phyloP scores from a whole-genome alignment of 441 rosid genomes.

The Euphorbia celastroides region DNA sequence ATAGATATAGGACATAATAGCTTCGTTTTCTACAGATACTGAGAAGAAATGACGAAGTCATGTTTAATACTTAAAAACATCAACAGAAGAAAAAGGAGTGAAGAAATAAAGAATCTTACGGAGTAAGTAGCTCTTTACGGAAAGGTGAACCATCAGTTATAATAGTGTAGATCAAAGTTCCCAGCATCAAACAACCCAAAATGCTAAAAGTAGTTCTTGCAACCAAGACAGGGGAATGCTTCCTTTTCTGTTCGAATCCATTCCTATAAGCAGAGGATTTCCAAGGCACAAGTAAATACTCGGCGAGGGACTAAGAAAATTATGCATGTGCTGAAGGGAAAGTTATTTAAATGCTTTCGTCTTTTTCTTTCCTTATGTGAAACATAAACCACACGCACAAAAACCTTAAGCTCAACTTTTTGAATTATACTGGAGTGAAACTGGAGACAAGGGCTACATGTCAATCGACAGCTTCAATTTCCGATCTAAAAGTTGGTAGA shows the following conservation, averaged over 20 bases:
- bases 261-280: slow-evolving; percentile 33
- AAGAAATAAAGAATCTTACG: slow-evolving; percentile 39
- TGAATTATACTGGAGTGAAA: not conserved
- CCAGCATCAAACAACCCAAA: slow-evolving; percentile 66
- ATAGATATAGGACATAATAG: not conserved
- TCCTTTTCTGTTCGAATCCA: slow-evolving; percentile 33
- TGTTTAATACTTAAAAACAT: no score
- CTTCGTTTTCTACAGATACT: not conserved
- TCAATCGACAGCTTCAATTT: not conserved
- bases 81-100: no score
- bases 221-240: slow-evolving; percentile 40
- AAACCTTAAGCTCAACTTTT: not conserved
- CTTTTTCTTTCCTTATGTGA: not conserved
- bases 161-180: slow-evolving; percentile 63
- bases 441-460: not conserved
- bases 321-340: not conserved
- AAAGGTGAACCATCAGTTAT: slow-evolving; percentile 79
- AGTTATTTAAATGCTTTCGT: not conserved
- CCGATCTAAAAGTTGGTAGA: not conserved
- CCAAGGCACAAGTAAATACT: not conserved
- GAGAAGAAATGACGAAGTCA: no score
- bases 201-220: slow-evolving; percentile 55
- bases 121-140: slow-evolving; percentile 68
- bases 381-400: not conserved
- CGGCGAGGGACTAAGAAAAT: not conserved